phyloP scores from a whole-genome alignment of 768 basidiomycete genomes.

The Clitopilus hobsonii region DNA sequence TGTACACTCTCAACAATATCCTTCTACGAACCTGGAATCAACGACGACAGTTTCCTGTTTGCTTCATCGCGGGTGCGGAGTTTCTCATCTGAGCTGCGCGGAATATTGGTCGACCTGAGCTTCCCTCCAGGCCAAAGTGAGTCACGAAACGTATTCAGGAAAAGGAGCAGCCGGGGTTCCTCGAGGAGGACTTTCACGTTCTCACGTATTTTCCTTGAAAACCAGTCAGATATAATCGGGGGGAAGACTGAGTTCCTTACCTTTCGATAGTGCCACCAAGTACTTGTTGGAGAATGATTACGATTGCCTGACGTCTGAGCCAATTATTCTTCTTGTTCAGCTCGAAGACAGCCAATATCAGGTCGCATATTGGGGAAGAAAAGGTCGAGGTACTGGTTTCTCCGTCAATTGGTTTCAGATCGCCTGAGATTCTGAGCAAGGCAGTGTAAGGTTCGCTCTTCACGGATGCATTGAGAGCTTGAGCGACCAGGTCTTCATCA shows the following conservation, averaged over 20 bases:
- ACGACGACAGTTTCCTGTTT: constrained; percentile 81
- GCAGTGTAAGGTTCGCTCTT: constrained; percentile 64
- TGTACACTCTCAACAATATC: background rate
- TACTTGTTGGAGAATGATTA: constrained; percentile 94
- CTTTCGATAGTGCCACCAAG: constrained; percentile 94
- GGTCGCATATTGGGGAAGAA: constrained; percentile 90
- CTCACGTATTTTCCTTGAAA: constrained; percentile 80
- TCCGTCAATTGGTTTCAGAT: constrained; percentile 77
- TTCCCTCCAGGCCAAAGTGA: constrained; percentile 85
- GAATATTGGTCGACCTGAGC: constrained; percentile 49
- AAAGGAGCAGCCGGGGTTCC: constrained; percentile 64
- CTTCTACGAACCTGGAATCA: constrained; percentile 74
- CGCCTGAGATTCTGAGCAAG: constrained; percentile 68
- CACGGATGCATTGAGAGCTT: constrained; percentile 70
- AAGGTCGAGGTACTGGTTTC: constrained; percentile 89
- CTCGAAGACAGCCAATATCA: constrained; percentile 91
- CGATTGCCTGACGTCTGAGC: constrained; percentile 91
- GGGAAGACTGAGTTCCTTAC: constrained; percentile 41
- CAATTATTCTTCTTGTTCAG: constrained; percentile 96
- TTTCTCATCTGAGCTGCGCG: constrained; percentile 83
- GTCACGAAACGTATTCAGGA: constrained; percentile 65
- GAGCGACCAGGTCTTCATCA: constrained; percentile 82
- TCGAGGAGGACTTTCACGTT: constrained; percentile 59
- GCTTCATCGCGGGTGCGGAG: constrained; percentile 78
- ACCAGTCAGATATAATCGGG: constrained; percentile 3